phyloP scores from a whole-genome alignment of 129 eudicot species.

The Artemisia tridentata region DNA sequence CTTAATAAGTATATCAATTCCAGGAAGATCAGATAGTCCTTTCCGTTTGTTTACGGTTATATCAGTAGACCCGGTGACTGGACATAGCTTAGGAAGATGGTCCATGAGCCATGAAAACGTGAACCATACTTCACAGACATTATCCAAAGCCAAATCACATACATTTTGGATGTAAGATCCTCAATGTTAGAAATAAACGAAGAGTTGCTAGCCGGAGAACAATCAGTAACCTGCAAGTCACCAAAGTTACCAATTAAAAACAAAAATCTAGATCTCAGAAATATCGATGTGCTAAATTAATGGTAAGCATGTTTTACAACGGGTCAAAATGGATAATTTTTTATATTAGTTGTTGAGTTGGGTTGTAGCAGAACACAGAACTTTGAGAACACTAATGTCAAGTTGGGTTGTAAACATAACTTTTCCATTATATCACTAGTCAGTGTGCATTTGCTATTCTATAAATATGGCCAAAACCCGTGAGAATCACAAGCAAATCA shows the following conservation, averaged over 20 bases:
- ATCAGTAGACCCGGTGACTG: slow-evolving; percentile 75
- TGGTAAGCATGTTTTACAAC: slow-evolving; percentile 3
- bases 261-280: neutral
- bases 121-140: slow-evolving; percentile 96
- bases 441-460: no score
- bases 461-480: no score
- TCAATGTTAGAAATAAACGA: slow-evolving; percentile 75
- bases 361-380: no score
- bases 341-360: no score
- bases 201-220: slow-evolving; percentile 77
- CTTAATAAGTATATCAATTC: slow-evolving; percentile 56
- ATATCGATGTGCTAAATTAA: no score
- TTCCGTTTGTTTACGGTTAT: slow-evolving; percentile 63
- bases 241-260: neutral
- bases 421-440: no score
- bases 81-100: slow-evolving; percentile 97
- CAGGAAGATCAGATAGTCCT: slow-evolving; percentile 80
- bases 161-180: slow-evolving; percentile 72
- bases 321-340: no score
- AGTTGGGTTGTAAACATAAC: no score
- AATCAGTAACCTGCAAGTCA: slow-evolving; percentile 67
- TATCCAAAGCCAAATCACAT: slow-evolving; percentile 90
- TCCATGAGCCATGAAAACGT: slow-evolving; percentile 92
- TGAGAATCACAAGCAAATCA: no score
- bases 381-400: no score